Evolutionary conservation across 1,284 basidiomycete genomes (phyloP), one percentile per base, ranked within the genome.

Genomic region (Leccinum griseonigrum): DNA sequence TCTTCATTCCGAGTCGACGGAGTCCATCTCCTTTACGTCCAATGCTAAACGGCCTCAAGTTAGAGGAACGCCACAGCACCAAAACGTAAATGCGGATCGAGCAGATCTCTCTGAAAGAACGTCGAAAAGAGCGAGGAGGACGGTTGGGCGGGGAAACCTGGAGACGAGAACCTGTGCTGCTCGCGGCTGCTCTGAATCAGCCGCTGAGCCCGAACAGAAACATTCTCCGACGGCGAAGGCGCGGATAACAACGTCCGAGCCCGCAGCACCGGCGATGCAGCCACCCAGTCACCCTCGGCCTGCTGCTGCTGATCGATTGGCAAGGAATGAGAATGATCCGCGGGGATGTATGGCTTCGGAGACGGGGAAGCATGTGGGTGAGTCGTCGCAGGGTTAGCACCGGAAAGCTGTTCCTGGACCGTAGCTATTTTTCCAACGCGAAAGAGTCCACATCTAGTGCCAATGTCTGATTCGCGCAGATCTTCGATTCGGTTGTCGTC

Each of bases 401-500:
- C 34, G 64, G 64, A 56, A 26, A 26, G 22, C 22, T 26, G 22
- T 26, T 26, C 22, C 22, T 26, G 22, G 22, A 26, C 22, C 22
- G 22, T 26, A 26, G 22, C 22, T 26, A 99, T 90, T 78, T 99
- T 98, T 75, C 98, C 95, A 64, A 98, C 88, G 76, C 97, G 82
- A 84, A 99, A 99, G 5, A 97, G 81, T 10, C 97, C 97, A 71
- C 97, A 99, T 62, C 89, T 79, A 0, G 94, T 97, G 16, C 97
- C 97, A 59, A 99, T 83, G 72, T 99, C 97, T 4, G 86, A 79
- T 65, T 97, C 96, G 28, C 95, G 86, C 29, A 99, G 81, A 75
- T 99, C 97, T 72, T 99, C 97, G 52, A 99, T 95, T 61, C 96
- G 92, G 80, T 98, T 99, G 83, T 99, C 98, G 78, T 99, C 97